These are phyloP conservation scores for Selaginella moellendorffii DNA, from an alignment of 75 land plant genomes.

Conservation along the genomic window DNA sequence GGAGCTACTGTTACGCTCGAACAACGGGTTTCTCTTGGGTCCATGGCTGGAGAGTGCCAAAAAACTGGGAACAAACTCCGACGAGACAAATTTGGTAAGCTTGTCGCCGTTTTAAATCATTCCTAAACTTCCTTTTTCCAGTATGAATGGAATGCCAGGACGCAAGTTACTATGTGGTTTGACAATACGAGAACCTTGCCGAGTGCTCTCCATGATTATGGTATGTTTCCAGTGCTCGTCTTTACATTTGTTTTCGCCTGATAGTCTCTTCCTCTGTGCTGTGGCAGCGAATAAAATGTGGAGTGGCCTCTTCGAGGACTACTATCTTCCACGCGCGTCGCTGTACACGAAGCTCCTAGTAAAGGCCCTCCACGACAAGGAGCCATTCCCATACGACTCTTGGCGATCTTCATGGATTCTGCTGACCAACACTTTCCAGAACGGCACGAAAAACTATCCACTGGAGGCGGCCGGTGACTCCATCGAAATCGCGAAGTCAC, in stretches of 20 bases:
- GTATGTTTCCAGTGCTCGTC: too few relatives aligned
- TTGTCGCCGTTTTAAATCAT: neutral
- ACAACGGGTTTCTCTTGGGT: conserved; percentile 76
- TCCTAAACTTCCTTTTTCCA: conserved; percentile 13
- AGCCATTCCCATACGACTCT: conserved; percentile 37
- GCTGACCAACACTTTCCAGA: conserved; percentile 65
- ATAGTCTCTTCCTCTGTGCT: too few relatives aligned
- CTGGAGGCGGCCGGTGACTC: conserved; percentile 54
- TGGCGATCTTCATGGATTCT: conserved; percentile 82
- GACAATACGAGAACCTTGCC: conserved; percentile 53
- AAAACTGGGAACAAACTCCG: conserved; percentile 30
- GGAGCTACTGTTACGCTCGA: conserved; percentile 57
- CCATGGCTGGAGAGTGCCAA: conserved; percentile 88
- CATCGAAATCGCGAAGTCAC: conserved; percentile 33
- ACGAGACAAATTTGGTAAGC: conserved; percentile 16
- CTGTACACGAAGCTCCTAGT: conserved; percentile 34
- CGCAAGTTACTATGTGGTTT: conserved; percentile 97
- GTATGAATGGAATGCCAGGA: conserved; percentile 99
- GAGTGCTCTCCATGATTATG: conserved; percentile 92
- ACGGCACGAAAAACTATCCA: conserved; percentile 43
- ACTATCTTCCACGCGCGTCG: conserved; percentile 87
- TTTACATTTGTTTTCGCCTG: too few relatives aligned
- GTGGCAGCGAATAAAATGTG: conserved; percentile 80
- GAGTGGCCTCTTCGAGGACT: conserved; percentile 63
- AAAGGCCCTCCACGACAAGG: conserved; percentile 31